Evolutionary conservation across 176 grass and related monocot species (phyloP), one percentile per base, ranked within the genome.

Genomic region (Phragmites australis): DNA sequence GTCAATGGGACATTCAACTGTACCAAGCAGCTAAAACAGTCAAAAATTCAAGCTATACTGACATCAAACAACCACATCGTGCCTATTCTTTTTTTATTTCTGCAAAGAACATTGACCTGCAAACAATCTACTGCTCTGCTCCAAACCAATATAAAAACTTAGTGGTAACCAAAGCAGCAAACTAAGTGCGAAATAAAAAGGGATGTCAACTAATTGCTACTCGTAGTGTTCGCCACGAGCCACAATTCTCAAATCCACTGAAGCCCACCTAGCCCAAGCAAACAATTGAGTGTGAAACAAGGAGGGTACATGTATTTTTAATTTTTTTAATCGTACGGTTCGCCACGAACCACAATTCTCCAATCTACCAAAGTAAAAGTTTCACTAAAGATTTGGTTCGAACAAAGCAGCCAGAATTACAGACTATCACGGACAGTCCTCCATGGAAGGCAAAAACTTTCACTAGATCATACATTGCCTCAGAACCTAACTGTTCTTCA

Each of bases 401-500:
- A 43, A 62, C 32, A 87, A 5, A 76, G 63, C 29, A 75, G 11
- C 16, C 23, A 60, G 60, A 50, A 76, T 21, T 68, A 52, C 19
- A 51, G 13, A 19, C 40, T 40, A 21, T 79, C 23, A 8, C 74
- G n/a, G 14, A 30, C 17, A 21, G 11, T 15, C 22, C 1, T 26
- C 16, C 27, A 63, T 25, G 25, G 68, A 47, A 84, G 50, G 8
- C 18, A 22, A 16, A 51, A 49, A 5, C 19, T 58, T 58, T 14
- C 58, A 41, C 7, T 34, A 41, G 48, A 49, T 9, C 23, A 43
- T 27, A 1, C 22, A 22, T 74, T 15, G 57, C 18, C 32, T 26
- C 41, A 48, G 32, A 86, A 62, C 32, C 5, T 41, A 80, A 32
- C 9, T 41, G n/a, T 65, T 21, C 29, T 67, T 8, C 8, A 31